Evolutionary conservation across 331 rosid species (phyloP), one percentile per base, ranked within the genome.

Genomic region (Prunus yedoensis): DNA sequence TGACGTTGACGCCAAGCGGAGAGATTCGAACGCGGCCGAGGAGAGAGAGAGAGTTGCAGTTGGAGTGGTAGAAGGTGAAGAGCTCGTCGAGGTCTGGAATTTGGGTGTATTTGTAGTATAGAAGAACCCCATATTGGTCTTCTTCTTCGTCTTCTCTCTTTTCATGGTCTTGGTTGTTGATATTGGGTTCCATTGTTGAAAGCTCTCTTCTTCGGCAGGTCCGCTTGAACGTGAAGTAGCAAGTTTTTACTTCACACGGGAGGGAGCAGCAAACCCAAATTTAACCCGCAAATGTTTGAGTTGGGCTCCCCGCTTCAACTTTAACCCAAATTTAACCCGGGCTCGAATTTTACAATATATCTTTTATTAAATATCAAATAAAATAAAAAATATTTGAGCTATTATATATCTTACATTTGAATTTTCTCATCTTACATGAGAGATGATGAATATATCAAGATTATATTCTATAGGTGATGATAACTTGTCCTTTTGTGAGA

Each of bases 11-110:
- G 80, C 97, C 97, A 23, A 83, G 89, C 73, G 93, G 52, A 68
- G 98, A 88, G 74, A 94, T 88, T 6, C 97, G 97, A 77, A 94
- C 93, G 25, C 97, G 97, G 56, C 98, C 98, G 32, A 90, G 90
- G 73, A 94, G 92, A 63, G 57, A 68, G 80, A 90, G 96, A 14
- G 93, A 87, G 76, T 73, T 81, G 86, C 97, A 94, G 85, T 88
- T 91, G 82, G 91, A 85, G 2, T 80, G 18, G 84, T 88, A 90
- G 88, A 94, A 94, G 45, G 82, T 59, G 78, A 82, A 41, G 68
- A 91, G 89, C 51, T 85, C 79, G 56, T 87, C 32, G 10, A 94
- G 86, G 78, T 90, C 78, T 7, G 93, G 86, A 43, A 94, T 82
- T 27, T 85, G 68, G 18, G 85, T 43, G 80, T 94, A 94, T 57